Evolutionary conservation across 352 stramenopile species (phyloP).

Genomic region (Phytophthora meadii): DNA sequence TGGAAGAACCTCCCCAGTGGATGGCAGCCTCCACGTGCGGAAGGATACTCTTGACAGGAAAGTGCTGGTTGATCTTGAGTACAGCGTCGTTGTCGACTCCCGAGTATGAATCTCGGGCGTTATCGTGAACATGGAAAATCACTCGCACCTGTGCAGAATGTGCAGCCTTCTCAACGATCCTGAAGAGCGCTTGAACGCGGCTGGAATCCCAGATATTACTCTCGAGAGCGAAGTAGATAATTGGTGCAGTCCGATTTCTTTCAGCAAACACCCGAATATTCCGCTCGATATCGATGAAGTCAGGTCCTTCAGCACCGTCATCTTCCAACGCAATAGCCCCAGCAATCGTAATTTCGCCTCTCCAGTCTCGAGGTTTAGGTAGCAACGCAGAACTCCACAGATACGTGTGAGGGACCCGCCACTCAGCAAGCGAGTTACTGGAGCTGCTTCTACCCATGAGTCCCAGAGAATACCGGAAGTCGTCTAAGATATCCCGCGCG

Average conservation of each 20-base stretch:
- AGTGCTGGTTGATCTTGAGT: conserved; percentile 24
- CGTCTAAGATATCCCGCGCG: conserved; percentile 33
- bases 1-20: conserved; percentile 71
- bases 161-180: not conserved
- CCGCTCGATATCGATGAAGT: not conserved
- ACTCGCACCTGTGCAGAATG: conserved; percentile 30
- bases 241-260: conserved; percentile 4
- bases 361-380: conserved; percentile 47
- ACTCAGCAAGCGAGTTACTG: conserved; percentile 29
- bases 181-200: not conserved
- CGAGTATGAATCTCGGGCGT: conserved; percentile 13
- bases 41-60: conserved; percentile 14
- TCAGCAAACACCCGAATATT: conserved; percentile 2
- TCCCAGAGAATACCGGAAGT: conserved; percentile 46
- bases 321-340: not conserved
- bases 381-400: conserved; percentile 45
- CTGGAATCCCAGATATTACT: not conserved
- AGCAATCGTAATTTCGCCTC: conserved; percentile 2
- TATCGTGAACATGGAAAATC: conserved; percentile 47
- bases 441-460: conserved; percentile 19
- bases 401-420: conserved; percentile 53
- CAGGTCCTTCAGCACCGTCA: not conserved
- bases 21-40: conserved; percentile 76
- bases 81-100: conserved; percentile 8
- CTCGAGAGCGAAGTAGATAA: conserved; percentile 54